Evolutionary conservation across 2,329 filamentous ascomycete genomes (phyloP).

Genomic region (Daldinia sp.): DNA sequence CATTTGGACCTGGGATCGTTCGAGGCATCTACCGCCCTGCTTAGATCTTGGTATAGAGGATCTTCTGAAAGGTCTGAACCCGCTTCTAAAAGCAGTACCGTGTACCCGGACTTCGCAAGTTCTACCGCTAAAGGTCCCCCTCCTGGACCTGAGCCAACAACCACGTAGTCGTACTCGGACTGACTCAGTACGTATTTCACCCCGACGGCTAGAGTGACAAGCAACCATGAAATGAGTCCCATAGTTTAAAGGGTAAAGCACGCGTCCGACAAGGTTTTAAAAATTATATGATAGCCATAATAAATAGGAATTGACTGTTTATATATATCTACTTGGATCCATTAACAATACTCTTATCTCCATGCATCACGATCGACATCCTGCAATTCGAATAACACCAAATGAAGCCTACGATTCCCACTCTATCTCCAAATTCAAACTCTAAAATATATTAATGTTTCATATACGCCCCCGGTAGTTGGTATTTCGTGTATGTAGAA

Average conservation of each 20-base stretch:
- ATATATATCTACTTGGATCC: neutral
- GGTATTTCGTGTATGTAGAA: neutral
- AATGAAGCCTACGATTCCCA: neutral
- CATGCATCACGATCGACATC: constrained; percentile 5
- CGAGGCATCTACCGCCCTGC: constrained; percentile 42
- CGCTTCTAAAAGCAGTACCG: constrained; percentile 67
- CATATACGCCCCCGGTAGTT: constrained; percentile 26
- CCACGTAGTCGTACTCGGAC: constrained; percentile 64
- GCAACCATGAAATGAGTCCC: neutral
- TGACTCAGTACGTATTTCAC: constrained; percentile 19
- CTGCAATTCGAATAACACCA: constrained; percentile 15
- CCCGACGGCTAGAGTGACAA: constrained; percentile 1
- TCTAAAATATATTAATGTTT: constrained; percentile 26
- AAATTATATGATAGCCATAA: too few species aligned
- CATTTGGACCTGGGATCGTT: constrained; percentile 63
- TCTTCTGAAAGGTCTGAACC: constrained; percentile 62
- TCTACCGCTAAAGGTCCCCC: constrained; percentile 66
- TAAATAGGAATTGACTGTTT: neutral
- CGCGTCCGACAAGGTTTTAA: too few species aligned
- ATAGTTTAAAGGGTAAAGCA: constrained; percentile 14
- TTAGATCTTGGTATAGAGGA: constrained; percentile 42
- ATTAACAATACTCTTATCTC: neutral
- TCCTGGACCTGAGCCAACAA: constrained; percentile 68
- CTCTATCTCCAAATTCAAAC: neutral
- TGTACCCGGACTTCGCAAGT: constrained; percentile 66